Base-by-base conservation (phyloP, 2,329 filamentous ascomycete genomes). In the Aureobasidium mangrovei region DNA sequence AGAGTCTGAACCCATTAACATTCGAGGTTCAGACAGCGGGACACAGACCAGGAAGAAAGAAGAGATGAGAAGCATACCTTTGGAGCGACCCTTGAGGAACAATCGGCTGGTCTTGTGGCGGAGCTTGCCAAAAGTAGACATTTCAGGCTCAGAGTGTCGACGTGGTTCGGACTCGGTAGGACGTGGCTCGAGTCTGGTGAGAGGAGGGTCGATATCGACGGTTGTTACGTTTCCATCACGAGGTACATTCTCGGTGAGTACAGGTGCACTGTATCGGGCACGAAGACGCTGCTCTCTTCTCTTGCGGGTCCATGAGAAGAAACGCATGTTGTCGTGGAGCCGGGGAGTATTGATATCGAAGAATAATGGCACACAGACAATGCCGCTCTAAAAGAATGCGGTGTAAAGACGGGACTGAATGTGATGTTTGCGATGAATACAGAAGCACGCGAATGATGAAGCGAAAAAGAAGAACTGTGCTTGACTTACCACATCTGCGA, bases 1-100 rank as follows among this genome's bases (percentile, higher is more conserved):
- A 8, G 26, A 33, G 47, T 52, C 47, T 52, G 47, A 42, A 35
- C 47, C 45, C 38, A 52, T 52, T 52, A 52, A 52, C 12, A 38
- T 10, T 52, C 47, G 31, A 49, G 47, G 31, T 35, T 42, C 39
- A 40, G 46, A 40, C 28, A 3, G 35, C 4, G 5, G 8, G 24
- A 18, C 9, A 28, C 10, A 42, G 29, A 18, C 18, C 33, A 33
- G 18, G 18, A 29, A 10, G 29, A 27, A 18, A 3, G 3, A 4
- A 4, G 7, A 6, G 4, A 18, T 9, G 10, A 8, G 26, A 18
- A 29, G 27, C 52, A 46, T 49, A 55, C 53, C 45, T 42, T 38
- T 43, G 42, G 45, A 10, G 31, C 44, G 38, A 10, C 27, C 32
- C 9, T 43, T 38, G 18, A 36, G 24, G 7, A 55, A 38, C 38